A percentile compares a stretch with the other conserved stretches of the same genome.
Conservation (phyloP, 1,139 yeast species). For the Geotrichum fermentans region DNA sequence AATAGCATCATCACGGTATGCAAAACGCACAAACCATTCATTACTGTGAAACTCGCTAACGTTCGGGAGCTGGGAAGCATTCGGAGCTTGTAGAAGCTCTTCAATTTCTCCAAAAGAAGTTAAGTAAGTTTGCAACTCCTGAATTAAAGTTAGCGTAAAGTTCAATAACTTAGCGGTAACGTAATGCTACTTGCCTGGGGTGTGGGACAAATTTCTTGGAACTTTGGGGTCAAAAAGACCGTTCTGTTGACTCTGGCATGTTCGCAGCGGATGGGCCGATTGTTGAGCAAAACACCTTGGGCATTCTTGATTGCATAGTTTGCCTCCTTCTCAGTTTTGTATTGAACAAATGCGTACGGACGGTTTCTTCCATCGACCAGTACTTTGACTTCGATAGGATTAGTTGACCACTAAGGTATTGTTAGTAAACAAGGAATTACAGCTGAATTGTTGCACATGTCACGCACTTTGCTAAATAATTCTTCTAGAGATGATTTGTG, state of each 20-base stretch:
- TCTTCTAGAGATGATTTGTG: constrained; percentile 44
- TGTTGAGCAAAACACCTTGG: constrained; percentile 64
- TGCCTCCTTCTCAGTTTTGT: constrained; percentile 66
- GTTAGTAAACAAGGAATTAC: not conserved
- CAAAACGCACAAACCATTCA: constrained; percentile 78
- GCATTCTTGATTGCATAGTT: constrained; percentile 61
- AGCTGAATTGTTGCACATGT: no score
- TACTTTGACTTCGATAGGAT: constrained; percentile 55
- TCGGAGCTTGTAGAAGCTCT: constrained; percentile 45
- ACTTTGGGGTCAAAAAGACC: constrained; percentile 43
- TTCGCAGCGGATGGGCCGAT: constrained; percentile 78
- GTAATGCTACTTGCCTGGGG: constrained; percentile 11
- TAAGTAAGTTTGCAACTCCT: constrained; percentile 42
- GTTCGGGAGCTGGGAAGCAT: constrained; percentile 24
- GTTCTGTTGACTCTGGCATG: constrained; percentile 89
- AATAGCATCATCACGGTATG: constrained; percentile 85
- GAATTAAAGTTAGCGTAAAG: constrained; percentile 21
- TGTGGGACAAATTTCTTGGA: constrained; percentile 7
- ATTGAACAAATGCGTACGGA: constrained; percentile 94
- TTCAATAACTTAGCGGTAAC: no score
- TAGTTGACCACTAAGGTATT: constrained; percentile 37
- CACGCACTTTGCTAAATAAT: constrained; percentile 46
- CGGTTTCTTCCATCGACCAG: constrained; percentile 75
- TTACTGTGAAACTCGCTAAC: constrained; percentile 28
- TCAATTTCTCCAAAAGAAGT: constrained; percentile 69